Evolutionary conservation across 305 asterid genomes (phyloP).

Genomic region (Withania somnifera): DNA sequence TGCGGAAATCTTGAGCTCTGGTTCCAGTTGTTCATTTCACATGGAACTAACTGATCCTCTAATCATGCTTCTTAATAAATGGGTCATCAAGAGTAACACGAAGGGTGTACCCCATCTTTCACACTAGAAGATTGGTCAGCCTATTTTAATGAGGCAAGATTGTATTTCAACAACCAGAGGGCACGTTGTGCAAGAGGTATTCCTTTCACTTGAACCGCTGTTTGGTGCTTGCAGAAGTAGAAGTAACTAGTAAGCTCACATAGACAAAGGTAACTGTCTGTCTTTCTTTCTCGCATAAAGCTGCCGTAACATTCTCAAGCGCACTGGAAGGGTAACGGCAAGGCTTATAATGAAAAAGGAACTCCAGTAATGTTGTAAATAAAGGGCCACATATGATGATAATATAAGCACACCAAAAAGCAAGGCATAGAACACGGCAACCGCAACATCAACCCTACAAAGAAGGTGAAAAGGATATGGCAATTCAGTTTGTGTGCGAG

Average conservation of each 20-base stretch:
- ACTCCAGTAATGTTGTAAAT: constrained; percentile 42
- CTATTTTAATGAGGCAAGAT: too few relatives aligned
- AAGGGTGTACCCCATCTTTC: constrained; percentile 12
- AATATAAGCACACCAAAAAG: constrained; percentile 38
- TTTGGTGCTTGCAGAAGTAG: neutral
- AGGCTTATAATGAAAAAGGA: constrained; percentile 38
- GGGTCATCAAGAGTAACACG: neutral
- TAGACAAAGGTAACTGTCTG: constrained; percentile 52
- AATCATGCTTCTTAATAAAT: neutral
- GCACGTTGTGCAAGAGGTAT: neutral
- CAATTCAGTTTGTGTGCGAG: neutral
- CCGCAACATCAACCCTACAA: constrained; percentile 62
- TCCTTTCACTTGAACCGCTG: neutral
- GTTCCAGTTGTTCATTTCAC: neutral
- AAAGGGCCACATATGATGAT: constrained; percentile 48
- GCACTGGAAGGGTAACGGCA: constrained; percentile 41
- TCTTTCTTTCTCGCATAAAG: constrained; percentile 55
- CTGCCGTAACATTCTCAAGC: constrained; percentile 45
- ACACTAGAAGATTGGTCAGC: neutral
- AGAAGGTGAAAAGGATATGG: neutral
- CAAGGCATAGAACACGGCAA: constrained; percentile 38
- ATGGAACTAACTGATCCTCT: neutral
- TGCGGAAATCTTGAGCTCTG: neutral
- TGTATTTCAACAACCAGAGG: neutral
- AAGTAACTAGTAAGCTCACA: constrained; percentile 30